Evolutionary conservation across 2,329 filamentous ascomycete genomes (phyloP).

Genomic region (Verticillium nubilum): DNA sequence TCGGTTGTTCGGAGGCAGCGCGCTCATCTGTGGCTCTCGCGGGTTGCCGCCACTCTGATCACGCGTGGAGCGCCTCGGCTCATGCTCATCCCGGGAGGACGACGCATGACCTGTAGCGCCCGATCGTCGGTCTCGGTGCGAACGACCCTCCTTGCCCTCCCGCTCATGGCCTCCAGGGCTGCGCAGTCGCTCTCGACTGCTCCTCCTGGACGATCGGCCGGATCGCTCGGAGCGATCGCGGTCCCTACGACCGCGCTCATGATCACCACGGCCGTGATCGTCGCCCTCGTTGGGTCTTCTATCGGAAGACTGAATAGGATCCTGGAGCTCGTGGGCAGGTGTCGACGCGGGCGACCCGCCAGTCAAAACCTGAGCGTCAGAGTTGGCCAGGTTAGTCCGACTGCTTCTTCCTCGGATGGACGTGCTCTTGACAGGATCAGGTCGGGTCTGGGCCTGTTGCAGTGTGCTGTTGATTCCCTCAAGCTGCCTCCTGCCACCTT

Average conservation of each 20-base stretch:
- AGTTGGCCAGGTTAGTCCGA: constrained; percentile 42
- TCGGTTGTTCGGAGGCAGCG: constrained; percentile 11
- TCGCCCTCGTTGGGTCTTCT: constrained; percentile 26
- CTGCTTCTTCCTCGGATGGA: constrained; percentile 28
- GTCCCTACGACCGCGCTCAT: constrained; percentile 39
- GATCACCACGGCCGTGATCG: constrained; percentile 31
- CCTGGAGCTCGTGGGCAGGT: constrained; percentile 42
- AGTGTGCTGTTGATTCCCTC: constrained; percentile 55
- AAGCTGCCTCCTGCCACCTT: constrained; percentile 46
- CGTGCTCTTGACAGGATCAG: constrained; percentile 26
- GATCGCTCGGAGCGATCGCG: constrained; percentile 30
- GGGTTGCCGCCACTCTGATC: constrained; percentile 7
- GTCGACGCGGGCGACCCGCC: constrained; percentile 47
- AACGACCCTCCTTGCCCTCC: constrained; percentile 37
- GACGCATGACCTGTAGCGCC: constrained; percentile 15
- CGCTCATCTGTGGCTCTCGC: constrained; percentile 19
- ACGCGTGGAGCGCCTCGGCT: constrained; percentile 15
- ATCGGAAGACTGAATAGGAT: constrained; percentile 33
- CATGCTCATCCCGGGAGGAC: constrained; percentile 12
- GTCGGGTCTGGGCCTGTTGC: constrained; percentile 37
- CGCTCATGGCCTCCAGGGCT: constrained; percentile 38
- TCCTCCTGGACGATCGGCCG: constrained; percentile 29
- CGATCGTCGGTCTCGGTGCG: constrained; percentile 34
- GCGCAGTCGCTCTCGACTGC: constrained; percentile 39
- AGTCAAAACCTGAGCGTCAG: constrained; percentile 51